Evolutionary conservation across 495 filamentous ascomycete species (phyloP).

Genomic region (Aspergillus haitiensis): DNA sequence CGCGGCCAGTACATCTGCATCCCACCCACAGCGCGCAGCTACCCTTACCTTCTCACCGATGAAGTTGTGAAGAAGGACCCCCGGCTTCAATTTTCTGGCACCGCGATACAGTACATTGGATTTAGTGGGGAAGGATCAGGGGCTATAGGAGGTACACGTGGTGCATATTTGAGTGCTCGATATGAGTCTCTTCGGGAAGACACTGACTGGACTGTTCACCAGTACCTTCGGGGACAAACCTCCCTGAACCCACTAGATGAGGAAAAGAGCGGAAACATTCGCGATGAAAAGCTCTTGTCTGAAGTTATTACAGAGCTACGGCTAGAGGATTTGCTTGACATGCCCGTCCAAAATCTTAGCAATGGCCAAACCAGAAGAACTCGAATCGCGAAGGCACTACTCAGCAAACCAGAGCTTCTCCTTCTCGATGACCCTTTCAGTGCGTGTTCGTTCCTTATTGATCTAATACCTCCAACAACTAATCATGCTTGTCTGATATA

Average conservation of each 20-base stretch:
- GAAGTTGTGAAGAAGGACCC: conserved; percentile 57
- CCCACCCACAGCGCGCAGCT: conserved; percentile 70
- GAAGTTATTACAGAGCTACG: conserved; percentile 65
- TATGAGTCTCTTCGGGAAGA: conserved; percentile 87
- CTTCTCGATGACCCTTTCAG: conserved; percentile 93
- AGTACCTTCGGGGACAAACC: conserved; percentile 77
- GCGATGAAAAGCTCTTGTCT: conserved; percentile 50
- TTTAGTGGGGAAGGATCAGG: conserved; percentile 63
- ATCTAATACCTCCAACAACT: not conserved
- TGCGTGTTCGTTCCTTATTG: conserved; percentile 29
- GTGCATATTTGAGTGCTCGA: conserved; percentile 83
- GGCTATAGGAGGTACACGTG: conserved; percentile 57
- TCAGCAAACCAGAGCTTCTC: conserved; percentile 75
- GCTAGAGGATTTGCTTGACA: conserved; percentile 62
- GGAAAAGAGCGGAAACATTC: conserved; percentile 43
- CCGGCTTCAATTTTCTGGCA: conserved; percentile 53
- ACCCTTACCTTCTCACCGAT: conserved; percentile 69
- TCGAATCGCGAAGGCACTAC: conserved; percentile 79
- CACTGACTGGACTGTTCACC: conserved; percentile 78
- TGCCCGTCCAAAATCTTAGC: conserved; percentile 84
- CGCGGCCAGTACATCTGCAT: conserved; percentile 70
- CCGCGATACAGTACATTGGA: conserved; percentile 80
- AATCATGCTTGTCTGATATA: conserved; percentile 21
- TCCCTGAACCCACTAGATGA: conserved; percentile 69
- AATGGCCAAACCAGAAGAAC: conserved; percentile 90